phyloP scores from a whole-genome alignment of 139 green algal genomes.

The Chlamydomonas schloesseri region DNA sequence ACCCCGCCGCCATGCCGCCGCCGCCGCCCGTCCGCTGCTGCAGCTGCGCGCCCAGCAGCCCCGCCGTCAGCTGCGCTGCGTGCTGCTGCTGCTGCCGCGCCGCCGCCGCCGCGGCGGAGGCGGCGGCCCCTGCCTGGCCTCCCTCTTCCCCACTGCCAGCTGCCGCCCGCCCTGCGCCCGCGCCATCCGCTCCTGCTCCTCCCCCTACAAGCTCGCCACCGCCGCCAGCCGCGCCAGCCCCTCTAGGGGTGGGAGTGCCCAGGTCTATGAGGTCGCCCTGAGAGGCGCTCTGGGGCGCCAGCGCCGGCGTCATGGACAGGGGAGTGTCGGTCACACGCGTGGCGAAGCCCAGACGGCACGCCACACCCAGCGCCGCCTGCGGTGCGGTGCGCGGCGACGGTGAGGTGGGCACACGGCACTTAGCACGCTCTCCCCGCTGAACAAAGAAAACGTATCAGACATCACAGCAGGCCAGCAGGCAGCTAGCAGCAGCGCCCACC shows the following conservation, averaged over 20 bases:
- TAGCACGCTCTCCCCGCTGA: no score
- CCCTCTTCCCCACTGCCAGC: neutral
- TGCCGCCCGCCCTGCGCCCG: no score
- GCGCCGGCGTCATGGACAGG: neutral
- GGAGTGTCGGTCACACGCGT: conserved; percentile 45
- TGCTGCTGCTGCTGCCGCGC: neutral
- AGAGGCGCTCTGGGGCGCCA: no score
- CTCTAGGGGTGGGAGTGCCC: no score
- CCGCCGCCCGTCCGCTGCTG: neutral
- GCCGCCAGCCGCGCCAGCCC: no score
- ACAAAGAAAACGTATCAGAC: no score
- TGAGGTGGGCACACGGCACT: no score
- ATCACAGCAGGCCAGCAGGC: no score
- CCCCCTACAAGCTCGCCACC: no score
- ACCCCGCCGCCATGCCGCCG: neutral
- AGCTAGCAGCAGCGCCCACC: no score
- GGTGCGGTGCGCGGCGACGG: neutral
- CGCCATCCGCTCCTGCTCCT: no score
- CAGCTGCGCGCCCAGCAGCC: neutral
- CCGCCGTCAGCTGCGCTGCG: neutral
- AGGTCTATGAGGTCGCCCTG: no score
- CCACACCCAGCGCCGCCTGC: conserved; percentile 80
- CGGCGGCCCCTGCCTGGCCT: neutral
- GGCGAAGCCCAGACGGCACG: conserved; percentile 89
- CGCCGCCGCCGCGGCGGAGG: neutral